Evolutionary conservation across 2,329 filamentous ascomycete genomes (phyloP), one percentile per base, ranked within the genome.

Genomic region (Fusarium zealandicum): DNA sequence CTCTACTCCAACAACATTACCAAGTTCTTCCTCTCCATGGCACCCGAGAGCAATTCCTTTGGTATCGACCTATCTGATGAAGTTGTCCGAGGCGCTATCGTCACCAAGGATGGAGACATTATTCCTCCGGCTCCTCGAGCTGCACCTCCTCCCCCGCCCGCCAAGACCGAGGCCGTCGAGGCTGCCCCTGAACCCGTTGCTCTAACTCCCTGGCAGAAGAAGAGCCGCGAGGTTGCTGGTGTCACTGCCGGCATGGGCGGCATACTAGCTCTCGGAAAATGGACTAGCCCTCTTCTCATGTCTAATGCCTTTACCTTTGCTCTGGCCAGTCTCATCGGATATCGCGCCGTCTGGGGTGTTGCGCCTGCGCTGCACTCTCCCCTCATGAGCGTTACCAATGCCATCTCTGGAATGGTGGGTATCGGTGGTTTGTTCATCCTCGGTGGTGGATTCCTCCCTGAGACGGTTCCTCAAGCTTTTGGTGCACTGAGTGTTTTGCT

Each of bases 1-100:
- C 77, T 96, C 16, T 96, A 96, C 74, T 95, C 90, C 2, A 96
- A 96, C 81, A 96, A 96, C 70, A 93, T 96, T 66, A 92, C 88
- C 63, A 96, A 96, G 70, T 89, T 93, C 51, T 77, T 96, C 22
- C 80, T 96, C 9, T 95, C 92, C 0, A 91, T 96, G 80, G 75
- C 86, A 1, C 90, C 91, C 1, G 83, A 88, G 54, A 86, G 92
- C 3, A 92, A 90, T 59, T 82, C 88, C 31, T 96, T 92, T 59
- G 90, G 90, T 7, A 80, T 96, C 38, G 90, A 96, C 64, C 78
- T 96, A 4, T 82, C 84, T 1, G 92, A 96, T 63, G 92, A 96
- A 72, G 92, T 96, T 18, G 90, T 95, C 6, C 86, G 92, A 28
- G 90, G 91, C 16, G 84, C 91, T 0, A 93, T 96, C 47, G 90